Conservation (phyloP, 106 monocot genomes). For the Phalaenopsis equestris region DNA sequence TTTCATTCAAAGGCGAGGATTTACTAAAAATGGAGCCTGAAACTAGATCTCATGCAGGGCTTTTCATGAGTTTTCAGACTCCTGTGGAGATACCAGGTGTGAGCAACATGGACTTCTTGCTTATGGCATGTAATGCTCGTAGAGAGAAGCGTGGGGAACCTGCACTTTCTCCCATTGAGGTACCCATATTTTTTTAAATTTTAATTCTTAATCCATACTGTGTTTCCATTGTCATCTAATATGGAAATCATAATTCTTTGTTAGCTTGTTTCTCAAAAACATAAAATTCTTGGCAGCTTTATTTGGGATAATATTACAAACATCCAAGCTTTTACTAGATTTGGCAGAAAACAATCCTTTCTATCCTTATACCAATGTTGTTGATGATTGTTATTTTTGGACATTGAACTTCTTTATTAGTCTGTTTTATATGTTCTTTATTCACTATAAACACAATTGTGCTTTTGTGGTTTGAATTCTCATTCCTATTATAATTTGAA, state of each 20-base stretch:
- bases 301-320: background rate
- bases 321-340: background rate
- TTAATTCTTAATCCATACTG: background rate
- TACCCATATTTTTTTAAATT: slow-evolving; percentile 14
- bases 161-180: slow-evolving; percentile 74
- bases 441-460: background rate
- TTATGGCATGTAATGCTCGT: slow-evolving; percentile 74
- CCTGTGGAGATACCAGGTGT: slow-evolving; percentile 97
- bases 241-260: background rate
- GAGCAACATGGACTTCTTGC: slow-evolving; percentile 93
- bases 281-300: background rate
- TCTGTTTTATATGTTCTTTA: background rate
- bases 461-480: background rate
- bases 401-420: background rate
- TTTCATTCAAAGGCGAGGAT: slow-evolving; percentile 71
- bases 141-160: slow-evolving; percentile 58
- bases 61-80: slow-evolving; percentile 94
- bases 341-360: background rate
- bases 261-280: background rate
- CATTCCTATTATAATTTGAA: background rate
- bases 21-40: slow-evolving; percentile 90
- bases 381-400: background rate
- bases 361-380: background rate
- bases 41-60: slow-evolving; percentile 89
- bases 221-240: background rate